Evolutionary conservation across 495 filamentous ascomycete species (phyloP), one percentile per base, ranked within the genome.

Genomic region (Penicillium atrosanguineum): DNA sequence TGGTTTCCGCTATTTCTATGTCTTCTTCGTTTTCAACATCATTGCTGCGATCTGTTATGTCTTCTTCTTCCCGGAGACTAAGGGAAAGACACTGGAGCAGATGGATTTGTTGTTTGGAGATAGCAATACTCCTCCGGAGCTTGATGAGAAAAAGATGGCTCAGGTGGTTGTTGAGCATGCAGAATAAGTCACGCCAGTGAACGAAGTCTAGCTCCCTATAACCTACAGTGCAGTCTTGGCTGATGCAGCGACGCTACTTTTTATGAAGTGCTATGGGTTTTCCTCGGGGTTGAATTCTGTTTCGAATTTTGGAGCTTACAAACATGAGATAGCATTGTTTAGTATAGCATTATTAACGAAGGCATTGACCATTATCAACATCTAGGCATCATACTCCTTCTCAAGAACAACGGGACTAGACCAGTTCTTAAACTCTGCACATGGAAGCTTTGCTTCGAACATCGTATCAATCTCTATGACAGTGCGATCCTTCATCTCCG

Each of bases 81-180:
- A 76, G 53, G 71, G 75, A 16, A 57, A 76, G 28, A 69, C 69
- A 0, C 56, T 82, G 15, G 79, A 82, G 56, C 75, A 82, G 59
- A 80, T 81, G 51, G 77, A 81, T 67, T 43, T 74, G 21, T 49
- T 82, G 37, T 82, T 82, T 60, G 78, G 73, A 0, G 77, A 77
- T 23, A 23, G 23, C 23, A 23, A 23, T 23, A 23, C 23, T 5
- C 23, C 23, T 23, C 23, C 23, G 23, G 23, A 23, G 23, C 23
- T 23, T 23, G 23, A 23, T 23, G 23, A 23, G 23, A 23, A 23
- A 23, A 23, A 5, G 23, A 23, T 5, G 23, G 23, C 23, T 23
- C 23, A 23, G 23, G 23, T 23, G 23, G 23, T 23, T 23, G 23
- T 23, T 23, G 23, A 23, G 23, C 23, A 23, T 23, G 23, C 23